Evolutionary conservation across 2,329 filamentous ascomycete genomes (phyloP).

Genomic region (Alternaria sp.): DNA sequence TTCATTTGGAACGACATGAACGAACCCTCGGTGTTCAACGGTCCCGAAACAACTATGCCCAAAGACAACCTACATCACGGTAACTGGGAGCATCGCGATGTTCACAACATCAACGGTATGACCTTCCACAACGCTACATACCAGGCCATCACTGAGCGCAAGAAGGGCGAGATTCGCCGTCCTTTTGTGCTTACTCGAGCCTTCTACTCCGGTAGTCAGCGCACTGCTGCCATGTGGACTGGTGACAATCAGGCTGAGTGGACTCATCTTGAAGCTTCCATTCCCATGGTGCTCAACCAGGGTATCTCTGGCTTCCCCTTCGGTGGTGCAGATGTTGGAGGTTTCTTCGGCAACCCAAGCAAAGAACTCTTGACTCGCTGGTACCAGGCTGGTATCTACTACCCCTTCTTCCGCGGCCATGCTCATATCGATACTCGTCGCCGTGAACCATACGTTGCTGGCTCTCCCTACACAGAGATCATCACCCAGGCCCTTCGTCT

Average conservation of each 20-base stretch:
- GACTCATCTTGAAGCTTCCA: slow-evolving; percentile 85
- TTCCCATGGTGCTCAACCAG: slow-evolving; percentile 93
- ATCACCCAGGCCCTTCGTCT: slow-evolving; percentile 87
- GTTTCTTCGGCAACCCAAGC: slow-evolving; percentile 96
- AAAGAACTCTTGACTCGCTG: slow-evolving; percentile 91
- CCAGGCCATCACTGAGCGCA: slow-evolving; percentile 81
- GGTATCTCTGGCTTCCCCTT: slow-evolving; percentile 95
- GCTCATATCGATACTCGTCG: slow-evolving; percentile 96
- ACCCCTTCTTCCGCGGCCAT: slow-evolving; percentile 97
- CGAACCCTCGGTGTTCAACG: slow-evolving; percentile 98
- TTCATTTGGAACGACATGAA: slow-evolving; percentile 99
- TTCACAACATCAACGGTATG: slow-evolving; percentile 95
- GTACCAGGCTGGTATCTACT: slow-evolving; percentile 97
- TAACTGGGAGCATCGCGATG: slow-evolving; percentile 94
- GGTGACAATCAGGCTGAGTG: slow-evolving; percentile 95
- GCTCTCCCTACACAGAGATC: slow-evolving; percentile 84
- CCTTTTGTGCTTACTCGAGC: slow-evolving; percentile 93
- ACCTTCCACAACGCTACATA: slow-evolving; percentile 96
- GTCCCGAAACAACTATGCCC: slow-evolving; percentile 97
- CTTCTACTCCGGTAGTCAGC: slow-evolving; percentile 90
- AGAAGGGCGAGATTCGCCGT: slow-evolving; percentile 82
- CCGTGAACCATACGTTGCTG: slow-evolving; percentile 88
- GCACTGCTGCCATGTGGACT: slow-evolving; percentile 96
- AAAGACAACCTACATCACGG: slow-evolving; percentile 95
- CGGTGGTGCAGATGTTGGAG: slow-evolving; percentile 92